Evolutionary conservation across 768 basidiomycete species (phyloP).

Genomic region (Leccinum subtestaceum): DNA sequence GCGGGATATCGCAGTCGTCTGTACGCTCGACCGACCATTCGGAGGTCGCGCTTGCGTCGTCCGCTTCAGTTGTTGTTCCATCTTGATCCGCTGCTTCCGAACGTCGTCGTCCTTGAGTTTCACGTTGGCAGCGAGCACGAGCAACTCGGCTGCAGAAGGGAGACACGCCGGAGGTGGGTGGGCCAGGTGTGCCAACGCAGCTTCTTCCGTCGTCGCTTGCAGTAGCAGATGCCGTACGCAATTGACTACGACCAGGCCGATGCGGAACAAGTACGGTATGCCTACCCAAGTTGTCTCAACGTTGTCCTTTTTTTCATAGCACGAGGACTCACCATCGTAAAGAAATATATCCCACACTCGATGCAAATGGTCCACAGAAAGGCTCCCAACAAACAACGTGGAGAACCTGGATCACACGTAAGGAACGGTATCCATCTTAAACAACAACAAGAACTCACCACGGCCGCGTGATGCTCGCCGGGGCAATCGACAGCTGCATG

Average conservation of each 20-base stretch:
- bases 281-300: constrained; percentile 41
- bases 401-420: constrained; percentile 53
- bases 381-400: constrained; percentile 62
- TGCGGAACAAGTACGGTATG: constrained; percentile 68
- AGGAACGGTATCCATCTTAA: constrained; percentile 3
- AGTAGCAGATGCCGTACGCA: constrained; percentile 60
- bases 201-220: constrained; percentile 45
- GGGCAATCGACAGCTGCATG: constrained; percentile 57
- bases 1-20: constrained; percentile 28
- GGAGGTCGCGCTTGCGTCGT: constrained; percentile 43
- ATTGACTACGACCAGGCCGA: constrained; percentile 62
- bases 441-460: constrained; percentile 45
- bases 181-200: constrained; percentile 46
- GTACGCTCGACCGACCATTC: constrained; percentile 27
- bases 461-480: constrained; percentile 54
- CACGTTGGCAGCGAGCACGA: constrained; percentile 58
- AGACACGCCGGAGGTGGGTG: constrained; percentile 53
- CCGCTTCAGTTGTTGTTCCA: constrained; percentile 70
- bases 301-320: not conserved
- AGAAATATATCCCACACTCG: constrained; percentile 84
- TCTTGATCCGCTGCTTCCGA: constrained; percentile 69
- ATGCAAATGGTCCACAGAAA: constrained; percentile 64
- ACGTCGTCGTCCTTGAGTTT: constrained; percentile 81
- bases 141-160: constrained; percentile 57
- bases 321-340: constrained; percentile 60